These are phyloP conservation scores for Yueomyces sp. DNA, from an alignment of 805 yeast species.

Conservation along the genomic window DNA sequence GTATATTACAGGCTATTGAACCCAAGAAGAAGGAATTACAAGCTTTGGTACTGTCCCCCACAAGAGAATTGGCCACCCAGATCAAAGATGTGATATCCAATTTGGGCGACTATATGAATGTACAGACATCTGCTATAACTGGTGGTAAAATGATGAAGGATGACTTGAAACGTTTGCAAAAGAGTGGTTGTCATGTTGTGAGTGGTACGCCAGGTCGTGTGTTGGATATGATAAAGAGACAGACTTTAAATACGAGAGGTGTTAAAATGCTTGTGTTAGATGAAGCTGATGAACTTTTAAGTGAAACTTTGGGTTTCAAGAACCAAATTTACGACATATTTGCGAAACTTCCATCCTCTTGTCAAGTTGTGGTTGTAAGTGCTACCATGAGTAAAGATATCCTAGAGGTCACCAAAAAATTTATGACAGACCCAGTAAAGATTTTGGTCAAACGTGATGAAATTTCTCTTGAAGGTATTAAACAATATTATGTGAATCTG, in stretches of 20 bases:
- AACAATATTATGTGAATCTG: slow-evolving; percentile 82
- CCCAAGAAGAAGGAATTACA: slow-evolving; percentile 62
- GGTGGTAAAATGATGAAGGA: slow-evolving; percentile 84
- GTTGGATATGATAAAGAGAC: slow-evolving; percentile 76
- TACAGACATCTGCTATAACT: slow-evolving; percentile 80
- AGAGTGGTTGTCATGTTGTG: slow-evolving; percentile 72
- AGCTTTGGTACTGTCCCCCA: slow-evolving; percentile 86
- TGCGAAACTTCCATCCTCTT: slow-evolving; percentile 71
- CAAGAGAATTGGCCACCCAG: slow-evolving; percentile 91
- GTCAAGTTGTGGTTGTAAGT: slow-evolving; percentile 88
- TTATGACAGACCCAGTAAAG: slow-evolving; percentile 89
- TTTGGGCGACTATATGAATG: slow-evolving; percentile 78
- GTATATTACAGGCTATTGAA: slow-evolving; percentile 80
- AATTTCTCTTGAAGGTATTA: slow-evolving; percentile 88
- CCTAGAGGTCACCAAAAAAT: slow-evolving; percentile 77
- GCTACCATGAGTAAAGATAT: slow-evolving; percentile 95
- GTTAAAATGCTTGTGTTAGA: slow-evolving; percentile 83
- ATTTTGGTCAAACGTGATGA: slow-evolving; percentile 93
- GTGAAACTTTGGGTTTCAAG: slow-evolving; percentile 80
- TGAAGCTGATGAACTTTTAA: slow-evolving; percentile 92
- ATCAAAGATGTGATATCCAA: slow-evolving; percentile 80
- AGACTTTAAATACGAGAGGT: slow-evolving; percentile 57
- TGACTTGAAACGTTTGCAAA: slow-evolving; percentile 60
- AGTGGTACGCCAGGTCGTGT: slow-evolving; percentile 98
- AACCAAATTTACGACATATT: slow-evolving; percentile 92